Conservation (phyloP, 2,329 filamentous ascomycete genomes). For the Tolypocladium amazonense region DNA sequence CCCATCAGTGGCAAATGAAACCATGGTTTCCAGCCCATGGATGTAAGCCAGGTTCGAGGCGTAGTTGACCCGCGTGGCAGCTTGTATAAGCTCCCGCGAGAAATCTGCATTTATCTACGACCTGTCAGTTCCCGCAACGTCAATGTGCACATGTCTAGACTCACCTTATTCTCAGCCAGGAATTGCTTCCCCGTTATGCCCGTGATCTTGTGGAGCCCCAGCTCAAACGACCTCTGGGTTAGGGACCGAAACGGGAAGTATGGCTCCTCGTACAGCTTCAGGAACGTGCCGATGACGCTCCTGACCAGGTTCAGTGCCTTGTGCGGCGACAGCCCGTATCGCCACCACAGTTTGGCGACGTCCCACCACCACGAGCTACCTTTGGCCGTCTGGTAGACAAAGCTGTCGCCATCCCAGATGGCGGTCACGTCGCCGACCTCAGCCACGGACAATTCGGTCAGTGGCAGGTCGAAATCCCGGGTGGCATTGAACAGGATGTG, state of each 20-base stretch:
- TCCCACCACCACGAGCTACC: constrained; percentile 67
- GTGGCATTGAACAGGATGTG: constrained; percentile 69
- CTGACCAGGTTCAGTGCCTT: constrained; percentile 64
- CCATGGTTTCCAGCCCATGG: constrained; percentile 82
- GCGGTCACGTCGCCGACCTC: constrained; percentile 50
- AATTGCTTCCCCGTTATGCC: constrained; percentile 64
- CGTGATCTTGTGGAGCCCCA: constrained; percentile 57
- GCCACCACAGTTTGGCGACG: constrained; percentile 68
- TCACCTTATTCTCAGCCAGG: constrained; percentile 49
- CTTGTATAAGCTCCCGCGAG: constrained; percentile 74
- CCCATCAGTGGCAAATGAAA: constrained; percentile 81
- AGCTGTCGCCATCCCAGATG: constrained; percentile 72
- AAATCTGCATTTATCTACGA: constrained; percentile 53
- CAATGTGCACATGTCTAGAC: not conserved
- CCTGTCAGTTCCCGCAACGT: not conserved
- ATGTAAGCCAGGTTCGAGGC: constrained; percentile 79
- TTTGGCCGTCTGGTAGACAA: constrained; percentile 57
- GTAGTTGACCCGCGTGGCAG: constrained; percentile 88
- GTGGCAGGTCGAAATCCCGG: constrained; percentile 56
- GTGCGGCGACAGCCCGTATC: constrained; percentile 72
- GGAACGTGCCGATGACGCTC: constrained; percentile 58
- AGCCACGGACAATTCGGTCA: constrained; percentile 32
- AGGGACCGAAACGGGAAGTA: constrained; percentile 78
- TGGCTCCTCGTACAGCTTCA: constrained; percentile 70
- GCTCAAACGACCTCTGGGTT: constrained; percentile 53